These are phyloP conservation scores for Phylloporus sp. DNA, from an alignment of 768 basidiomycete genomes.

Conservation along the genomic window DNA sequence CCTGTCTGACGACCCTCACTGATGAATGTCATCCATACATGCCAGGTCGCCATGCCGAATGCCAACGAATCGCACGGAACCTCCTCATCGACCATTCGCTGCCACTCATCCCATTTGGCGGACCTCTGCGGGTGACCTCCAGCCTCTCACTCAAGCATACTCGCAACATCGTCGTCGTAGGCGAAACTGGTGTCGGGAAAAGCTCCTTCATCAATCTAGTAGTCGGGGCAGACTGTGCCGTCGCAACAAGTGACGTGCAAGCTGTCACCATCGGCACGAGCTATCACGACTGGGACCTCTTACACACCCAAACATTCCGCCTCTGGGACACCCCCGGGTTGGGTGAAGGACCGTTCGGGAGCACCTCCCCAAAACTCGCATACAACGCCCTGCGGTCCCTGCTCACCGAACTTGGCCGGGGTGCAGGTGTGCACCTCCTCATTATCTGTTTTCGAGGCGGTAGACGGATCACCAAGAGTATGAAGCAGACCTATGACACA, in stretches of 20 bases:
- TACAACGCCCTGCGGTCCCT: conserved; percentile 19
- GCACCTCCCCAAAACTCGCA: conserved; percentile 8
- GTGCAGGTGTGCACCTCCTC: conserved; percentile 17
- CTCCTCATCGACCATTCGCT: conserved; percentile 21
- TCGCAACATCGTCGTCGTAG: conserved; percentile 38
- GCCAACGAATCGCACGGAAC: conserved; percentile 18
- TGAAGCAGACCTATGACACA: conserved; percentile 20
- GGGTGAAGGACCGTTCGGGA: conserved; percentile 16
- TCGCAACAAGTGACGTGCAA: conserved; percentile 11
- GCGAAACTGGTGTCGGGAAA: conserved; percentile 32
- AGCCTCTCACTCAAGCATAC: too few species aligned
- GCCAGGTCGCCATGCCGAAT: conserved; percentile 10
- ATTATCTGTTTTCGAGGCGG: conserved; percentile 18
- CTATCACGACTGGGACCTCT: conserved; percentile 22
- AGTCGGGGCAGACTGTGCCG: conserved; percentile 14
- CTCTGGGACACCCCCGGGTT: conserved; percentile 28
- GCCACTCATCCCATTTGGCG: too few species aligned
- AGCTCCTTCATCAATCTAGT: conserved; percentile 20
- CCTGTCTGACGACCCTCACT: conserved; percentile 21
- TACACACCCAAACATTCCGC: conserved; percentile 19
- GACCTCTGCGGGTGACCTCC: too few species aligned
- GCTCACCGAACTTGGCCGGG: conserved; percentile 16
- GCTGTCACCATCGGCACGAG: too few species aligned
- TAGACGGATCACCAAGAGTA: conserved; percentile 15
- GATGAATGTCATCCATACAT: conserved; percentile 19